phyloP scores from a whole-genome alignment of 768 basidiomycete species.

The Steccherinum ochraceum region DNA sequence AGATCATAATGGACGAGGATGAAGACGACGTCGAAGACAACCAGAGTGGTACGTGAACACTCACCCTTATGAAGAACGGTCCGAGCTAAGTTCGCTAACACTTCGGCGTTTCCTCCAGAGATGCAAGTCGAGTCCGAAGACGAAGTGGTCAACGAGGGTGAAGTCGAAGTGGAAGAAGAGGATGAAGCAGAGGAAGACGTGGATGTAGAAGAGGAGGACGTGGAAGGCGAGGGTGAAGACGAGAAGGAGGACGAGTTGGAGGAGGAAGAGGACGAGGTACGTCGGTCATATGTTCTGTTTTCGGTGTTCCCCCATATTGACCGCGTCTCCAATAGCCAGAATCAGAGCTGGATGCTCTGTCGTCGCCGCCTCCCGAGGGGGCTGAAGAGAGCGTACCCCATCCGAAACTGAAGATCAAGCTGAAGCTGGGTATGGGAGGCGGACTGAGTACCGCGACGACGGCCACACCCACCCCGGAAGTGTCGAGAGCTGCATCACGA shows the following conservation, averaged over 20 bases:
- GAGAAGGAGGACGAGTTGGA: conserved; percentile 34
- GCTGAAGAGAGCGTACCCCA: conserved; percentile 12
- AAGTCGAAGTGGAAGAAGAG: conserved; percentile 11
- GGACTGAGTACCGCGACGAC: conserved; percentile 9
- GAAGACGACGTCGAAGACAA: neutral
- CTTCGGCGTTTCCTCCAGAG: too few relatives aligned
- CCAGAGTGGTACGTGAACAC: neutral
- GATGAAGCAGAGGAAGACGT: conserved; percentile 31
- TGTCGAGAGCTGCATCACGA: conserved; percentile 12
- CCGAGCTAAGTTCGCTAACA: neutral
- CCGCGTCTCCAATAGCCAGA: neutral
- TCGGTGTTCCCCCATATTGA: conserved; percentile 5
- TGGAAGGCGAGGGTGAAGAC: conserved; percentile 23
- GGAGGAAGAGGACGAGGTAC: conserved; percentile 20
- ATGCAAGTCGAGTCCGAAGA: conserved; percentile 7
- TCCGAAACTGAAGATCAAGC: conserved; percentile 54
- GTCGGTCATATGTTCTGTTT: conserved; percentile 6
- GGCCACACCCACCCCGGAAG: conserved; percentile 14
- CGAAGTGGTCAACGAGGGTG: neutral
- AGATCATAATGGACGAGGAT: neutral
- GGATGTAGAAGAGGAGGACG: conserved; percentile 32
- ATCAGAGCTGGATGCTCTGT: conserved; percentile 12
- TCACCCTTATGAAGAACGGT: neutral
- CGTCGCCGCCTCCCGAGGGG: conserved; percentile 13
- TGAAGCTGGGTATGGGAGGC: conserved; percentile 41